A percentile compares a stretch with the other conserved stretches of the same genome.
Conservation (phyloP, 164 flowering plant genomes). For the Tetracentron sinense region DNA sequence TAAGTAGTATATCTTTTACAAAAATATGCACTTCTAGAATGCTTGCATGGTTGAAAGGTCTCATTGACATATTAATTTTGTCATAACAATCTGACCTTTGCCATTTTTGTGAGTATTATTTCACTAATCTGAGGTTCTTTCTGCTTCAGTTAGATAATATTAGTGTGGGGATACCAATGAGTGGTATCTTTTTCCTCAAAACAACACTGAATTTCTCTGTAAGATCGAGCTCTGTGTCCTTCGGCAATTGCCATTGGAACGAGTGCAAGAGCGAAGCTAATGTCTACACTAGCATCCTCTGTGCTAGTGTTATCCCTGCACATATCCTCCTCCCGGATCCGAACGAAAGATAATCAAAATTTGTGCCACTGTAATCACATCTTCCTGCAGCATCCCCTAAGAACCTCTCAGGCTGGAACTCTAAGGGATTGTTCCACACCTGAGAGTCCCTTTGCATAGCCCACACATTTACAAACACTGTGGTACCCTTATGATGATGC, state of each 20-base stretch:
- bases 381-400: neutral
- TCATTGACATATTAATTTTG: too few relatives aligned
- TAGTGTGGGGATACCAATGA: too few relatives aligned
- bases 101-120: too few relatives aligned
- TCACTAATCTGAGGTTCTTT: too few relatives aligned
- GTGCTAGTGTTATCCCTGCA: too few relatives aligned
- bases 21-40: too few relatives aligned
- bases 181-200: too few relatives aligned
- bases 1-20: too few relatives aligned
- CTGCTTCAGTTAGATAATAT: too few relatives aligned
- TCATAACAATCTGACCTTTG: too few relatives aligned
- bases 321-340: conserved; percentile 31
- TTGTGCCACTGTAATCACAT: conserved; percentile 16
- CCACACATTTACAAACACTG: conserved; percentile 18
- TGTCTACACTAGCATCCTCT: conserved; percentile 20
- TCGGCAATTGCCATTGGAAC: conserved; percentile 18
- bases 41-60: too few relatives aligned
- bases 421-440: conserved; percentile 7
- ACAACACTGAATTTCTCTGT: too few relatives aligned
- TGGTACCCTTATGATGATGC: conserved; percentile 12
- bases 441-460: conserved; percentile 22
- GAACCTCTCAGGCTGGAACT: conserved; percentile 23
- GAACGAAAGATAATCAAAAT: conserved; percentile 21
- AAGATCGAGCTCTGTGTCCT: conserved; percentile 17
- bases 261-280: conserved; percentile 22